These are phyloP conservation scores for Exidia glandulosa DNA, from an alignment of 768 basidiomycete genomes.

Conservation along the genomic window DNA sequence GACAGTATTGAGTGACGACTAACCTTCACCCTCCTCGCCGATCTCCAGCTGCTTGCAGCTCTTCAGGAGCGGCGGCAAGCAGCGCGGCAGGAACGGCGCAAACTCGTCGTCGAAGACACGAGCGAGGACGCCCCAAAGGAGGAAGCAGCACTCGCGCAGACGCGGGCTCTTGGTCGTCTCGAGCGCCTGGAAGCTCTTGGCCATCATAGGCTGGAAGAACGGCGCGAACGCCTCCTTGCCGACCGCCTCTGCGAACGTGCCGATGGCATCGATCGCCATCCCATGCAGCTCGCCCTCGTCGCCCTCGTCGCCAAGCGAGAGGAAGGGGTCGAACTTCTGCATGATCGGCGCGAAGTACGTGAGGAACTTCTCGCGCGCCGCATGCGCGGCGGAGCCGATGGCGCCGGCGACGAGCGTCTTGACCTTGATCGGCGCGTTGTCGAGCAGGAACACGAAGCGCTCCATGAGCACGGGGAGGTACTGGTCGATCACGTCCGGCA, in stretches of 20 bases:
- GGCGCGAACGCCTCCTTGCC: conserved; percentile 90
- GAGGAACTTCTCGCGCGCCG: conserved; percentile 79
- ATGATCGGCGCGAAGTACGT: conserved; percentile 94
- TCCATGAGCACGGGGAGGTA: conserved; percentile 95
- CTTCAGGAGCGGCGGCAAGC: conserved; percentile 73
- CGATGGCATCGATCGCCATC: conserved; percentile 97
- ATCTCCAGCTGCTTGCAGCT: conserved; percentile 80
- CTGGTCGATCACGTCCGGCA: conserved; percentile 80
- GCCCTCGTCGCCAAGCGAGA: conserved; percentile 72
- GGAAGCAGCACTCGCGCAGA: conserved; percentile 88
- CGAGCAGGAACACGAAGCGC: conserved; percentile 75
- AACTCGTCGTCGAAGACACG: conserved; percentile 93
- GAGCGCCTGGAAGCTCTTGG: conserved; percentile 82
- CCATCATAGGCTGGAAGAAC: conserved; percentile 95
- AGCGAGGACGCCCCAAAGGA: conserved; percentile 99
- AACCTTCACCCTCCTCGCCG: conserved; percentile 41
- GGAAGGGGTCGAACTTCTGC: conserved; percentile 78
- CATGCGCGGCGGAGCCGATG: conserved; percentile 96
- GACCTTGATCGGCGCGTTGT: conserved; percentile 73
- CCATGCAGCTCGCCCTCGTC: conserved; percentile 93
- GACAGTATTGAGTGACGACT: not conserved
- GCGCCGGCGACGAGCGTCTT: conserved; percentile 95
- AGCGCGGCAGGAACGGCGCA: conserved; percentile 70
- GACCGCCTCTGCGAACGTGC: conserved; percentile 95
- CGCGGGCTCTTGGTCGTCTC: conserved; percentile 72